These are phyloP conservation scores for Trametes villosa DNA, from an alignment of 768 basidiomycete genomes.

Conservation along the genomic window DNA sequence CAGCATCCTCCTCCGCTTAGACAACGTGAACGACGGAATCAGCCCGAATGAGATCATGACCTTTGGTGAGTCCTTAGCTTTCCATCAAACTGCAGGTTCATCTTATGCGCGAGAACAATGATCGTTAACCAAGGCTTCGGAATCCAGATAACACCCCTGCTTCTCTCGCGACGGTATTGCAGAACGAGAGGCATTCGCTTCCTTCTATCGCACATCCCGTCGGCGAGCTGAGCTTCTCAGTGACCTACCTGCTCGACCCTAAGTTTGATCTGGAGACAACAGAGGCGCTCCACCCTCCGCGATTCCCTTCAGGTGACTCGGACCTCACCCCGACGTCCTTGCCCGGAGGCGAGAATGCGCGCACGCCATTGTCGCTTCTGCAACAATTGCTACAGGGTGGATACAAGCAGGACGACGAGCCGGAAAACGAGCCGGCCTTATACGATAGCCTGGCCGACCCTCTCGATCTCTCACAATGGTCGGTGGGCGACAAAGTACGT, in stretches of 20 bases:
- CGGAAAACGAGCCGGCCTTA: no score
- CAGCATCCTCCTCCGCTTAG: slow-evolving; percentile 52
- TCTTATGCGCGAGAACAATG: not conserved
- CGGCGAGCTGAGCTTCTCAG: slow-evolving; percentile 64
- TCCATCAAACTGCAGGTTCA: not conserved
- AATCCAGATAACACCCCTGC: slow-evolving; percentile 45
- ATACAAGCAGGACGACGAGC: no score
- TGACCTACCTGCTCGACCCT: slow-evolving; percentile 67
- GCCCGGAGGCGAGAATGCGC: no score
- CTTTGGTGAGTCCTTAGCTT: slow-evolving; percentile 41
- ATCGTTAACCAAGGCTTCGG: slow-evolving; percentile 18
- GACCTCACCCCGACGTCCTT: no score
- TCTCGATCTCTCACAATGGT: no score
- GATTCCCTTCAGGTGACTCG: no score
- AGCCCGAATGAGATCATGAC: slow-evolving; percentile 35
- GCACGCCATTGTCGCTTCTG: no score
- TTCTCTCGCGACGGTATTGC: slow-evolving; percentile 43
- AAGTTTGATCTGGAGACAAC: slow-evolving; percentile 78
- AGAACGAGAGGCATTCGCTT: slow-evolving; percentile 62
- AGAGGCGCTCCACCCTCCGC: no score
- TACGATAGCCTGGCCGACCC: no score
- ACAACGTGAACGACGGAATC: slow-evolving; percentile 37
- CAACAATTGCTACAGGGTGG: no score
- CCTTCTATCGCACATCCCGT: slow-evolving; percentile 68
- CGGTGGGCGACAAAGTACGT: no score